A percentile compares a stretch with the other conserved stretches of the same genome.
Evolutionary conservation across 2,329 filamentous ascomycete genomes (phyloP).

Genomic region (Colletotrichum paranaense): DNA sequence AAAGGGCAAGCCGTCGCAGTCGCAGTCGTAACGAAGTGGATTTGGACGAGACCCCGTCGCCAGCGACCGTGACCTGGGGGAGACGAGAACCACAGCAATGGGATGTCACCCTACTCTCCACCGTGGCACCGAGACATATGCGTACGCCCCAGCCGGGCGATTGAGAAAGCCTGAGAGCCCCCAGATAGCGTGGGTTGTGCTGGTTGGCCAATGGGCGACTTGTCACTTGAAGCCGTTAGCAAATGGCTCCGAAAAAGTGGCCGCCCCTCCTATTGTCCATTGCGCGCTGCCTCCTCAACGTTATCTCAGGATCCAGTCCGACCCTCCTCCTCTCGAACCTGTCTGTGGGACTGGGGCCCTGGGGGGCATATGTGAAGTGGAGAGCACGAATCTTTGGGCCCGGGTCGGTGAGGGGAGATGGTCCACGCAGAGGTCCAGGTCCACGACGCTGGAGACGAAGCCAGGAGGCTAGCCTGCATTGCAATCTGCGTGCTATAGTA

Average conservation of each 20-base stretch:
- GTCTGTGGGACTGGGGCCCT: constrained; percentile 1
- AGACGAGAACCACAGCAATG: constrained; percentile 16
- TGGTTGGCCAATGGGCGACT: constrained; percentile 32
- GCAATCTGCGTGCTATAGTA: background rate
- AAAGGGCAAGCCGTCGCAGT: constrained; percentile 1
- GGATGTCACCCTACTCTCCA: constrained; percentile 13
- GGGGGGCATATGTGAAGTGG: constrained; percentile 2
- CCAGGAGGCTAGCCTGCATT: background rate
- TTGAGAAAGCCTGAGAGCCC: constrained; percentile 17
- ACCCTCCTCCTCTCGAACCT: constrained; percentile 23
- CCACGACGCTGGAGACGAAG: constrained; percentile 1
- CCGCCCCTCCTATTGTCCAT: constrained; percentile 17
- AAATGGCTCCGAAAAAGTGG: constrained; percentile 33
- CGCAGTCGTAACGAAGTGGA: background rate
- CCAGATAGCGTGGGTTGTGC: constrained; percentile 28
- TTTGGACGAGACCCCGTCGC: background rate
- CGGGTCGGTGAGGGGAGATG: constrained; percentile 11
- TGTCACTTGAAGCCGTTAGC: constrained; percentile 34
- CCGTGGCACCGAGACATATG: constrained; percentile 5
- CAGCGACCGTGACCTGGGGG: background rate
- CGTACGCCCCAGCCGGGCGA: constrained; percentile 21
- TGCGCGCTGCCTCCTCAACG: constrained; percentile 23
- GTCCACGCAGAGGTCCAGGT: constrained; percentile 17
- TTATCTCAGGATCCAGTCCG: constrained; percentile 27
- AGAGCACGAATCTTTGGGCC: constrained; percentile 25